These are phyloP conservation scores for Decorospora gaudefroyi DNA, from an alignment of 2,329 filamentous ascomycete genomes.

Conservation along the genomic window DNA sequence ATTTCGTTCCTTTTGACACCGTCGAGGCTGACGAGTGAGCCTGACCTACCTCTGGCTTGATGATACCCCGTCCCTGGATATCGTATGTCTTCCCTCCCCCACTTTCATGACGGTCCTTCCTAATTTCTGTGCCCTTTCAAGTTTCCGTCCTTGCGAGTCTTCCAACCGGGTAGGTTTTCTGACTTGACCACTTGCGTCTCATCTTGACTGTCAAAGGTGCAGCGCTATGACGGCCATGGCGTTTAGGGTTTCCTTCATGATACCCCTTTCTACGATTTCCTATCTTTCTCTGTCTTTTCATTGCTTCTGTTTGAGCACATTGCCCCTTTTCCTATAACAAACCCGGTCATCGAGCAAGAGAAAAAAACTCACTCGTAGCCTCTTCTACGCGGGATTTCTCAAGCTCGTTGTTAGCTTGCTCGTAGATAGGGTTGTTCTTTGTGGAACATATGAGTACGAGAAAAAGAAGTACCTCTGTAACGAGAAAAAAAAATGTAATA, in stretches of 20 bases:
- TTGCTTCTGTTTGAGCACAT: constrained; percentile 3
- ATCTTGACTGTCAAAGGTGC: constrained; percentile 20
- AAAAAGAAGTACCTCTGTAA: constrained; percentile 22
- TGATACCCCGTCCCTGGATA: constrained; percentile 10
- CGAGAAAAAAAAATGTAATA: constrained; percentile 18
- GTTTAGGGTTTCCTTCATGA: constrained; percentile 29
- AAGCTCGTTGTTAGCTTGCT: constrained; percentile 10
- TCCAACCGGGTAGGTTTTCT: constrained; percentile 27
- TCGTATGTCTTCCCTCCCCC: constrained; percentile 23
- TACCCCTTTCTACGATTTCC: constrained; percentile 29
- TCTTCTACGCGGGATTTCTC: constrained; percentile 1
- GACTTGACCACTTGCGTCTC: constrained; percentile 6
- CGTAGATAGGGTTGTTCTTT: constrained; percentile 7
- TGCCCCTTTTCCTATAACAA: background rate
- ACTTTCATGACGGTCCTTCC: constrained; percentile 7
- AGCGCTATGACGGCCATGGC: constrained; percentile 14
- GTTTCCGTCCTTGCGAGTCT: constrained; percentile 9
- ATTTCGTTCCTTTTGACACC: constrained; percentile 36
- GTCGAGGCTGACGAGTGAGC: constrained; percentile 25
- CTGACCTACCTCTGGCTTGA: background rate
- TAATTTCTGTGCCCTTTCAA: constrained; percentile 22
- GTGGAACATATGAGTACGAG: constrained; percentile 5
- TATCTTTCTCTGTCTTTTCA: constrained; percentile 14
- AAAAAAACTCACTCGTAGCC: background rate
- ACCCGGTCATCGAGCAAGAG: background rate